A percentile compares a stretch with the other conserved stretches of the same genome.
phyloP scores from a whole-genome alignment of 106 monocot genomes.

The Cymbidium sinense region DNA sequence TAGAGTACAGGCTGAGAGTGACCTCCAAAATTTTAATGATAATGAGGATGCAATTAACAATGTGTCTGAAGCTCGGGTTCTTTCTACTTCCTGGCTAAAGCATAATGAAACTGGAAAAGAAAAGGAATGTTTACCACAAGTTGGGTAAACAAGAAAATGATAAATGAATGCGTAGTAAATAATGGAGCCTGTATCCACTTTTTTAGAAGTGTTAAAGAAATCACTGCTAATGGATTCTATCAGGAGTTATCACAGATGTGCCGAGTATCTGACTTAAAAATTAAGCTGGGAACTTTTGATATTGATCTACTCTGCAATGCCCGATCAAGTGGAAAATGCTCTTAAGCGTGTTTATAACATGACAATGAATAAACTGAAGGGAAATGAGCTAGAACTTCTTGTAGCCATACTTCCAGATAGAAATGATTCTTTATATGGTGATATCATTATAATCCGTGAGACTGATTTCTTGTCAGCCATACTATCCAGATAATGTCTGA shows the following conservation, averaged over 20 bases:
- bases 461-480: too few species aligned
- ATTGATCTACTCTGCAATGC: conserved; percentile 62
- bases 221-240: conserved; percentile 66
- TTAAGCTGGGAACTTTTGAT: conserved; percentile 63
- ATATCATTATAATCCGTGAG: conserved; percentile 78
- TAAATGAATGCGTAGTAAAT: conserved; percentile 72
- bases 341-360: conserved; percentile 68
- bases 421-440: conserved; percentile 87
- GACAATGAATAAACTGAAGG: conserved; percentile 69
- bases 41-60: too few species aligned
- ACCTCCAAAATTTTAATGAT: too few species aligned
- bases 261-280: conserved; percentile 77
- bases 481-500: too few species aligned
- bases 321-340: conserved; percentile 82
- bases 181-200: conserved; percentile 91
- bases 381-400: conserved; percentile 80
- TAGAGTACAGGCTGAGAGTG: too few species aligned
- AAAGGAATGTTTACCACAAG: conserved; percentile 81
- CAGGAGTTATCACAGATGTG: conserved; percentile 83
- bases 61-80: conserved; percentile 87
- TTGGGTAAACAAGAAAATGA: conserved; percentile 94
- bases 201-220: conserved; percentile 68
- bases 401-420: conserved; percentile 84
- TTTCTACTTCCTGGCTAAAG: conserved; percentile 91
- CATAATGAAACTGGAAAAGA: conserved; percentile 84